Evolutionary conservation across 768 basidiomycete genomes (phyloP).

Genomic region (Russula virescens): DNA sequence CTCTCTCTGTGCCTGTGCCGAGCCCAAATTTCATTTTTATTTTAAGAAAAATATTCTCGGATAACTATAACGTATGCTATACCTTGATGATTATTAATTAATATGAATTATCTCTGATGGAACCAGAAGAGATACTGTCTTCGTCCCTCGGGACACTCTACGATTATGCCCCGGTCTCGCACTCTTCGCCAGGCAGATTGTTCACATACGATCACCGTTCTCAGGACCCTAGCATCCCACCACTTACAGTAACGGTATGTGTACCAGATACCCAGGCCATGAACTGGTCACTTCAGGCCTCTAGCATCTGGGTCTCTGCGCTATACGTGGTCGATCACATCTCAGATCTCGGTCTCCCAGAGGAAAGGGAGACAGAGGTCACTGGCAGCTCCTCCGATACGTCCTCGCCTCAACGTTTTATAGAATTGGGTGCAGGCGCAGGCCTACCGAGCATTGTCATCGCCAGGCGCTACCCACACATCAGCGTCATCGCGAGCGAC

Average conservation of each 20-base stretch:
- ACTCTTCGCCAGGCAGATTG: constrained; percentile 48
- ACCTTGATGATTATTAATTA: too few species aligned
- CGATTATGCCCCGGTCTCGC: constrained; percentile 53
- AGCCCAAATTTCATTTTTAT: too few species aligned
- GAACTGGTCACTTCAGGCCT: constrained; percentile 75
- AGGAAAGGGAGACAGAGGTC: background rate
- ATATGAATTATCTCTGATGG: background rate
- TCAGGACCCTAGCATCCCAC: background rate
- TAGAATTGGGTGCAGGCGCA: constrained; percentile 71
- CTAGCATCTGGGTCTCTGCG: constrained; percentile 69
- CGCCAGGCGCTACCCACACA: constrained; percentile 42
- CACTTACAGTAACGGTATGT: constrained; percentile 38
- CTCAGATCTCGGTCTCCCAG: constrained; percentile 37
- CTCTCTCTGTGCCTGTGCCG: too few species aligned
- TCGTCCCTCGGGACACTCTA: constrained; percentile 59
- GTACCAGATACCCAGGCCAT: constrained; percentile 61
- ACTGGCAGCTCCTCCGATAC: background rate
- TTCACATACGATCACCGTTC: constrained; percentile 40
- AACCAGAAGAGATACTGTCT: constrained; percentile 65
- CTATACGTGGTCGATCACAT: constrained; percentile 63
- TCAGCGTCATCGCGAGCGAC: constrained; percentile 52
- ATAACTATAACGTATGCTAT: background rate
- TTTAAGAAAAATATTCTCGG: background rate
- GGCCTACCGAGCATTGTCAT: constrained; percentile 69
- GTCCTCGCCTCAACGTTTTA: constrained; percentile 31